Evolutionary conservation across 164 flowering plant species (phyloP).

Genomic region (Chimonanthus praecox): DNA sequence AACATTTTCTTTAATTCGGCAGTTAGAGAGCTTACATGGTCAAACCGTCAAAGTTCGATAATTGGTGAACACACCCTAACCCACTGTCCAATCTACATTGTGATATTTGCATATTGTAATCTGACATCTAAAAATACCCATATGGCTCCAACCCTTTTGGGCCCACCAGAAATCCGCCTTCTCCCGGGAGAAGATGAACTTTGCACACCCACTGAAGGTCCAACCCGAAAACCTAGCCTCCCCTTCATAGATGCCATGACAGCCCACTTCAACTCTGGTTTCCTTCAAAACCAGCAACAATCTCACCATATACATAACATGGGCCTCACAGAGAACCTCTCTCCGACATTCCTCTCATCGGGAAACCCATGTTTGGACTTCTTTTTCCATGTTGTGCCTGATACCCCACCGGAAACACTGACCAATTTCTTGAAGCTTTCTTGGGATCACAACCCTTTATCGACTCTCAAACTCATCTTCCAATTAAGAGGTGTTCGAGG

Average conservation of each 20-base stretch:
- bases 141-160: constrained; percentile 8
- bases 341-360: constrained; percentile 38
- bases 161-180: constrained; percentile 9
- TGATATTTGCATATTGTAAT: no score
- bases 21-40: no score
- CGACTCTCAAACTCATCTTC: constrained; percentile 49
- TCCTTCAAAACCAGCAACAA: no score
- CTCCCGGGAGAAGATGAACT: no score
- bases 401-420: constrained; percentile 27
- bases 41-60: no score
- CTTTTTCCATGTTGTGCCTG: constrained; percentile 60
- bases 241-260: constrained; percentile 6
- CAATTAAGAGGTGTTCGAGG: constrained; percentile 57
- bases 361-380: constrained; percentile 57
- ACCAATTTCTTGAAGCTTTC: constrained; percentile 21
- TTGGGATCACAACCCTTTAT: constrained; percentile 36
- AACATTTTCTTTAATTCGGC: no score
- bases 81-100: no score
- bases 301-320: constrained; percentile 1
- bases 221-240: neutral
- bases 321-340: constrained; percentile 38
- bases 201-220: neutral
- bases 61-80: no score
- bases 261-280: constrained; percentile 2
- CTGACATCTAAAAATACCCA: no score